Evolutionary conservation across 2,329 filamentous ascomycete genomes (phyloP), one percentile per base, ranked within the genome.

Genomic region (Aspergillus chevalieri): DNA sequence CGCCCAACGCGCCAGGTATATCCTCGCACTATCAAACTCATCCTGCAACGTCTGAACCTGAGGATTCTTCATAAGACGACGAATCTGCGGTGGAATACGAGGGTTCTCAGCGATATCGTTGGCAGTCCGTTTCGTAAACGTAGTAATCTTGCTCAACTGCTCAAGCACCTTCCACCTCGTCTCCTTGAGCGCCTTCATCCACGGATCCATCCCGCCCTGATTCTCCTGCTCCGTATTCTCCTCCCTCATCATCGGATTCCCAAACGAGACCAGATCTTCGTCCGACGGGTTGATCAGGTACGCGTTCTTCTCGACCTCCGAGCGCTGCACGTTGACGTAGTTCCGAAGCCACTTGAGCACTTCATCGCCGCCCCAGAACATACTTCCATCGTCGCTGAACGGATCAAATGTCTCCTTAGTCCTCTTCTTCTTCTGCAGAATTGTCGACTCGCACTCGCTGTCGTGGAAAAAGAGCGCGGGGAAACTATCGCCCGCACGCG

Each of bases 331-430:
- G 17, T 78, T 79, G 6, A 93, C 82, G 68, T 95, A 96, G 65
- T 85, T 79, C 65, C 84, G 88, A 60, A 98, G 65, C 93, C 94
- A 98, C 48, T 89, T 80, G 44, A 98, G 68, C 0, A 97, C 87
- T 72, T 98, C 92, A 65, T 98, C 93, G 4, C 93, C 93, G 49
- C 93, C 94, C 93, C 94, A 98, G 65, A 96, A 97, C 77, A 95
- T 85, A 46, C 53, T 59, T 0, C 92, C 92, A 55, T 80, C 80
- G 54, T 89, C 87, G 14, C 86, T 85, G 67, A 96, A 96, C 0
- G 91, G 91, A 60, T 96, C 90, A 61, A 98, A 97, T 41, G 77
- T 88, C 59, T 96, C 89, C 53, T 80, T 81, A 0, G 89, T 83
- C 47, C 88, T 76, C 71, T 85, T 89, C 78, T 93, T 95, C 73